Percentiles rank a stretch among this genome's conserved stretches.
These are phyloP conservation scores for Phytophthora pini DNA, from an alignment of 352 stramenopile genomes.

Conservation along the genomic window DNA sequence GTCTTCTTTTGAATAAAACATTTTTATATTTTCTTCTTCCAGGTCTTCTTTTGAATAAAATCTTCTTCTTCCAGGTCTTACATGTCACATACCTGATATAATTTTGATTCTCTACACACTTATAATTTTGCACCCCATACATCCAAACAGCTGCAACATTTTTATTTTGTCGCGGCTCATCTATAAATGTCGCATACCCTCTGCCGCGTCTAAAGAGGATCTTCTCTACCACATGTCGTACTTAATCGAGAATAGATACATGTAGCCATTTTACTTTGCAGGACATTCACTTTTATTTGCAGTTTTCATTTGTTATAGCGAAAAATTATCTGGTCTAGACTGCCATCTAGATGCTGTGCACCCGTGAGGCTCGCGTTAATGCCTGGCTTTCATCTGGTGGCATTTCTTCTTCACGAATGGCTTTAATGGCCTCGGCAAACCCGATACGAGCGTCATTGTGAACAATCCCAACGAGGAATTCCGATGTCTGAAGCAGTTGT, in stretches of 20 bases:
- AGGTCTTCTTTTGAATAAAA: too few relatives aligned
- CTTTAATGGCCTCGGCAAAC: slow-evolving; percentile 67
- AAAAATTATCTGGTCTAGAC: slow-evolving; percentile 8
- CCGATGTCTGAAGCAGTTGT: slow-evolving; percentile 65
- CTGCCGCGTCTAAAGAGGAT: too few relatives aligned
- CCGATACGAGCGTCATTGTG: slow-evolving; percentile 63
- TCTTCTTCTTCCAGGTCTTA: too few relatives aligned
- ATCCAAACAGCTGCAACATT: too few relatives aligned
- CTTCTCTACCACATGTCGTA: background rate
- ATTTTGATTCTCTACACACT: too few relatives aligned
- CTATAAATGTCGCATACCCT: too few relatives aligned
- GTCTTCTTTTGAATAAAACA: too few relatives aligned
- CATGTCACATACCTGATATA: too few relatives aligned
- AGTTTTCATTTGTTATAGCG: slow-evolving; percentile 31
- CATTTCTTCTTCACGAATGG: slow-evolving; percentile 54
- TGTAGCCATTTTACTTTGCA: too few relatives aligned
- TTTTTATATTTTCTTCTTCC: too few relatives aligned
- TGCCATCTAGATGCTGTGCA: slow-evolving; percentile 33
- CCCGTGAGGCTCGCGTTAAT: slow-evolving; percentile 22
- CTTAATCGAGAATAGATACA: background rate
- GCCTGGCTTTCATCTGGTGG: slow-evolving; percentile 25
- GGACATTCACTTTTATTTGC: slow-evolving; percentile 12
- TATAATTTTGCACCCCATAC: too few relatives aligned
- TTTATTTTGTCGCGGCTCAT: too few relatives aligned
- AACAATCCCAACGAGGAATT: slow-evolving; percentile 73